These are phyloP conservation scores for Neofusicoccum kwambonambiense DNA, from an alignment of 2,329 filamentous ascomycete genomes.

Conservation along the genomic window DNA sequence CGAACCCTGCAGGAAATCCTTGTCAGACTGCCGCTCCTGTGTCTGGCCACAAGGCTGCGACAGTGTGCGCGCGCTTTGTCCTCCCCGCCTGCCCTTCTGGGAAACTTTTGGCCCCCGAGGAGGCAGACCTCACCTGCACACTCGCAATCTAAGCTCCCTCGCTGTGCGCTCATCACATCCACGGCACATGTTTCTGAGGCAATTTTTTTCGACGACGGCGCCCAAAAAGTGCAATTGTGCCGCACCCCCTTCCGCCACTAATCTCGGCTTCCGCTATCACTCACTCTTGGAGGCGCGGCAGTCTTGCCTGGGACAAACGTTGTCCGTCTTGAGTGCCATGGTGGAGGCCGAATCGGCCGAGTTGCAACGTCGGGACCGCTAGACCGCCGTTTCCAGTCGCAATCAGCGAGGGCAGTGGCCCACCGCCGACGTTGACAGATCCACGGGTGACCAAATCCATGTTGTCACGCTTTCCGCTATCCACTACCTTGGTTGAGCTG, in stretches of 20 bases:
- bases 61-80: not conserved
- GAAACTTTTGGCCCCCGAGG: not conserved
- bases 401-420: not conserved
- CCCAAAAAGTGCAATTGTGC: not conserved
- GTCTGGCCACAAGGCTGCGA: not conserved
- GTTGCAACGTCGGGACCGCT: not conserved
- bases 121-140: slow-evolving; percentile 4
- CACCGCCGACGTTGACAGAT: not conserved
- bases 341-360: not conserved
- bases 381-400: not conserved
- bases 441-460: not conserved
- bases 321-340: not conserved
- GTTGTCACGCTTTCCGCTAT: not conserved
- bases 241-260: not conserved
- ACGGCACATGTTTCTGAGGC: not conserved
- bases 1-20: not conserved
- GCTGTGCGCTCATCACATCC: not conserved
- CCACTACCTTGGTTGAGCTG: not conserved
- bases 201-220: not conserved
- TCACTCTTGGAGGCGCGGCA: not conserved
- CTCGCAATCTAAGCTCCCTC: not conserved
- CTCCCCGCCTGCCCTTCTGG: not conserved
- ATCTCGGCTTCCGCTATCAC: not conserved
- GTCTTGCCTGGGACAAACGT: not conserved
- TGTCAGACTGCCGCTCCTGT: not conserved